Conservation (phyloP, 768 basidiomycete genomes). For the Mycena albidolilacea region DNA sequence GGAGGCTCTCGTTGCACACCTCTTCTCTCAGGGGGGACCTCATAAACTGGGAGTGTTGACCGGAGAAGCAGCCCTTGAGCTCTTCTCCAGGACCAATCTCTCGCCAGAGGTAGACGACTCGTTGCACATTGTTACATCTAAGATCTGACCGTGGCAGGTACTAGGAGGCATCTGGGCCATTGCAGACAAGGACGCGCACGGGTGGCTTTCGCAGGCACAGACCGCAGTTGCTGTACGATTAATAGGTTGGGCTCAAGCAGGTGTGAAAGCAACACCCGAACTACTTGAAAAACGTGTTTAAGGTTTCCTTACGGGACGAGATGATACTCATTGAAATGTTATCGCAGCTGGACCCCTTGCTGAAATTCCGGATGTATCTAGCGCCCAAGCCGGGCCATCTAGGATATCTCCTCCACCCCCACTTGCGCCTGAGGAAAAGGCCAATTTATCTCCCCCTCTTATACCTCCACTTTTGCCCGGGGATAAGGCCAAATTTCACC, state of each 20-base stretch:
- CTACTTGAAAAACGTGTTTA: constrained; percentile 57
- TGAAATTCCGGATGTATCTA: constrained; percentile 49
- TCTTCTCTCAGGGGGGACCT: constrained; percentile 55
- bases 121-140: not conserved
- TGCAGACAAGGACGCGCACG: constrained; percentile 67
- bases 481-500: constrained; percentile 67
- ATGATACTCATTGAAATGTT: constrained; percentile 9
- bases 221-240: constrained; percentile 63
- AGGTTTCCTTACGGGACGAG: not conserved
- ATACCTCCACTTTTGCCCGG: constrained; percentile 58
- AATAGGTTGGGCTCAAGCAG: constrained; percentile 70
- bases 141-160: constrained; percentile 13
- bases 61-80: constrained; percentile 64
- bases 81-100: constrained; percentile 64
- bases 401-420: constrained; percentile 33
- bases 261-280: constrained; percentile 50
- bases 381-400: constrained; percentile 22
- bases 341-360: constrained; percentile 64
- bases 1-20: constrained; percentile 47
- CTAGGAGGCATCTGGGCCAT: constrained; percentile 71
- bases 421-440: constrained; percentile 43
- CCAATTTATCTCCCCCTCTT: constrained; percentile 36
- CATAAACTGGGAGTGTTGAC: constrained; percentile 60
- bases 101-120: constrained; percentile 49
- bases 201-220: constrained; percentile 62